Conservation (phyloP, 2,329 filamentous ascomycete genomes). For the Venturia aucupariae region DNA sequence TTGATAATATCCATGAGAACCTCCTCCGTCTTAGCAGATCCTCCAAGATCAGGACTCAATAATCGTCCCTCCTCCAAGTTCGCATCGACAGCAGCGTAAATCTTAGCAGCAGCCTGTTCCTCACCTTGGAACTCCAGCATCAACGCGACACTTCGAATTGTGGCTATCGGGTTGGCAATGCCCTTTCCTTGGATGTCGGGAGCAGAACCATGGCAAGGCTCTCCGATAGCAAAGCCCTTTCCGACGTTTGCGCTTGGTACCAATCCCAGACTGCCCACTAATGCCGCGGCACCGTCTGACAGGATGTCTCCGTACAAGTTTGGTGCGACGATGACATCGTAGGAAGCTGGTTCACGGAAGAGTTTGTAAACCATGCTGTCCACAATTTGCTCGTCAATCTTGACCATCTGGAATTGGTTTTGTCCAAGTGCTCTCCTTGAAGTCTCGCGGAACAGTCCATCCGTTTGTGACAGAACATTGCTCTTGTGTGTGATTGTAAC, state of each 20-base stretch:
- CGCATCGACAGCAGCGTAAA: conserved; percentile 85
- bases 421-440: conserved; percentile 63
- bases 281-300: conserved; percentile 95
- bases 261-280: conserved; percentile 88
- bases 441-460: conserved; percentile 84
- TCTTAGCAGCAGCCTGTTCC: conserved; percentile 75
- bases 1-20: conserved; percentile 80
- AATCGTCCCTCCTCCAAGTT: conserved; percentile 77
- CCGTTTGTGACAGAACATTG: conserved; percentile 93
- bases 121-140: conserved; percentile 96
- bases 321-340: conserved; percentile 99
- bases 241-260: conserved; percentile 95
- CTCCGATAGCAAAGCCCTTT: conserved; percentile 87
- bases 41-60: conserved; percentile 83
- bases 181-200: conserved; percentile 89
- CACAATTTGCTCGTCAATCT: conserved; percentile 93
- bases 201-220: conserved; percentile 94
- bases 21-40: conserved; percentile 74
- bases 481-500: conserved; percentile 98
- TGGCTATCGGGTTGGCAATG: conserved; percentile 95
- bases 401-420: conserved; percentile 53
- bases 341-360: conserved; percentile 87
- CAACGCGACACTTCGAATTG: conserved; percentile 77
- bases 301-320: conserved; percentile 98
- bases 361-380: conserved; percentile 99